Conservation (phyloP, 169 alveolate genomes). For the Plasmodium adleri region DNA sequence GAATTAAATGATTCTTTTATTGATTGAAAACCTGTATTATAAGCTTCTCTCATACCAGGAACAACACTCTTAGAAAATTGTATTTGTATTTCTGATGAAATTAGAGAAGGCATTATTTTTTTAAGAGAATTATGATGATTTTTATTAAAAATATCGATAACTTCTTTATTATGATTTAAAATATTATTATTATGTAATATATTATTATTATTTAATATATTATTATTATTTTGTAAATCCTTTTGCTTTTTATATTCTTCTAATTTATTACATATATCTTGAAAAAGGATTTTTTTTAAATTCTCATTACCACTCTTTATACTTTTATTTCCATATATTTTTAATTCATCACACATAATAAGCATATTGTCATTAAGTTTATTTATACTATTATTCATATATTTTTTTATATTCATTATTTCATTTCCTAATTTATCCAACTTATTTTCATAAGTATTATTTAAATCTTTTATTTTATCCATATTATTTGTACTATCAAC, state of each 20-base stretch:
- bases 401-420: conserved; percentile 17
- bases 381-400: conserved; percentile 11
- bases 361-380: conserved; percentile 8
- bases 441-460: neutral
- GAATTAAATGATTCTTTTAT: conserved; percentile 34
- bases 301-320: conserved; percentile 19
- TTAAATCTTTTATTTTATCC: too few relatives aligned
- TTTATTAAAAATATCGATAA: conserved; percentile 21
- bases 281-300: conserved; percentile 12
- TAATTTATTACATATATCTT: conserved; percentile 7
- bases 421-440: conserved; percentile 35
- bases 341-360: conserved; percentile 16
- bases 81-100: conserved; percentile 58
- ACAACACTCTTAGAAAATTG: conserved; percentile 61
- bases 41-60: conserved; percentile 67
- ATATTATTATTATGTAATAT: neutral
- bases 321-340: neutral
- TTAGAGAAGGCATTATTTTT: conserved; percentile 58
- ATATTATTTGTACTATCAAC: neutral
- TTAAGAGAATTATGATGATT: conserved; percentile 50
- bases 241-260: neutral
- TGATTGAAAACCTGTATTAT: conserved; percentile 63
- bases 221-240: neutral
- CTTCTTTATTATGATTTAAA: conserved; percentile 6
- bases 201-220: neutral